A percentile compares a stretch with the other conserved stretches of the same genome.
These are phyloP conservation scores for Ormosia emarginata DNA, from an alignment of 306 rosid species.

Conservation along the genomic window DNA sequence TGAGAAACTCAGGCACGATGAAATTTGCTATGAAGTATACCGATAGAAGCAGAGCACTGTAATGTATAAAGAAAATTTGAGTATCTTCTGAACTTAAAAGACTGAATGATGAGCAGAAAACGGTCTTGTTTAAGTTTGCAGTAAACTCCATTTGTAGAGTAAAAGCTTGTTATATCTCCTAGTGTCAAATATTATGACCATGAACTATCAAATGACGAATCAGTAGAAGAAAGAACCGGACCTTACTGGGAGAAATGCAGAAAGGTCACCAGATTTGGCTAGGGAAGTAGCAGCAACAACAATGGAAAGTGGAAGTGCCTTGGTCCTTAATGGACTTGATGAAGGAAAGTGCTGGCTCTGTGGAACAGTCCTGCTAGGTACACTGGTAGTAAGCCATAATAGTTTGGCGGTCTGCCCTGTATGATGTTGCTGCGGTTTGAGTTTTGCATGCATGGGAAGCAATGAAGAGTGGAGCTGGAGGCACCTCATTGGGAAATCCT, in stretches of 20 bases:
- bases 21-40: slow-evolving; percentile 46
- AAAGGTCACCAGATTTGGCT: slow-evolving; percentile 35
- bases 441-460: slow-evolving; percentile 25
- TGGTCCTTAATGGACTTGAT: slow-evolving; percentile 14
- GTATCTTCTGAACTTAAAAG: not conserved
- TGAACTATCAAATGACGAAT: not conserved
- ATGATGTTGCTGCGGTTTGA: slow-evolving; percentile 19
- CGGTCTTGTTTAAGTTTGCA: not conserved
- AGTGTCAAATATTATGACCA: not conserved
- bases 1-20: slow-evolving; percentile 44
- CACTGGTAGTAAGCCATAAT: slow-evolving; percentile 16
- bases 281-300: slow-evolving; percentile 29
- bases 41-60: slow-evolving; percentile 49
- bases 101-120: not conserved
- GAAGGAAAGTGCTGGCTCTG: slow-evolving; percentile 16
- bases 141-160: not conserved
- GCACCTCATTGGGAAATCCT: slow-evolving; percentile 31
- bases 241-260: slow-evolving; percentile 43
- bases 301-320: slow-evolving; percentile 40
- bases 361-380: not conserved
- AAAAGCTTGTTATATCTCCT: not conserved
- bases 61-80: not conserved
- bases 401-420: slow-evolving; percentile 3
- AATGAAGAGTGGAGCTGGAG: slow-evolving; percentile 33
- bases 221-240: not conserved